Percentiles rank a stretch among this genome's conserved stretches.
Evolutionary conservation across 1,284 basidiomycete genomes (phyloP).

Genomic region (Trametes sp.): DNA sequence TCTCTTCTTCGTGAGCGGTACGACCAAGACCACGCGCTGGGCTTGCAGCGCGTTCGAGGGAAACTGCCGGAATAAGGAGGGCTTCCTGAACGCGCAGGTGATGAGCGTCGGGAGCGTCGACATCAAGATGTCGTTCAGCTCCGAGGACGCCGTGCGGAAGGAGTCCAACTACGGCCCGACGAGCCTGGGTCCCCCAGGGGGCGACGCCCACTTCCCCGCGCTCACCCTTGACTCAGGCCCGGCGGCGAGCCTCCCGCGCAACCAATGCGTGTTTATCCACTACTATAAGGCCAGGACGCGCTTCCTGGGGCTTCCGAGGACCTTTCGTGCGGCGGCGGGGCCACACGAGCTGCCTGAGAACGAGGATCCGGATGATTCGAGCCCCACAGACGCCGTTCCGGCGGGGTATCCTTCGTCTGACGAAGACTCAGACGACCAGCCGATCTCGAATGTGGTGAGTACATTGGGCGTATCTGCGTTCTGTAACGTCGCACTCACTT

Average conservation of each 20-base stretch:
- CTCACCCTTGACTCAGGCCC: no score
- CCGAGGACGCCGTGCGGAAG: background rate
- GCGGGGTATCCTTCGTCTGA: background rate
- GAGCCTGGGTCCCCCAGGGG: background rate
- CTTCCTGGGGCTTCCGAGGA: background rate
- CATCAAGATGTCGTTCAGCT: background rate
- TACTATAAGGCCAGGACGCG: slow-evolving; percentile 26
- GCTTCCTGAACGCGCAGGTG: background rate
- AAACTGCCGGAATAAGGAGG: background rate
- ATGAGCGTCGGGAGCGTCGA: background rate
- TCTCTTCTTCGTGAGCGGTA: slow-evolving; percentile 8
- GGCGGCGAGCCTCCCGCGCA: background rate
- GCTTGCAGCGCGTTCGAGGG: slow-evolving; percentile 10
- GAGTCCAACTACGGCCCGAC: slow-evolving; percentile 16
- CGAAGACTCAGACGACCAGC: background rate
- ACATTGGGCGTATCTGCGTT: background rate
- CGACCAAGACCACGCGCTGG: slow-evolving; percentile 7
- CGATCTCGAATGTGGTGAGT: background rate
- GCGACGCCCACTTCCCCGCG: background rate
- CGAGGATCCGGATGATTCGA: background rate
- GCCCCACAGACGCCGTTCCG: background rate
- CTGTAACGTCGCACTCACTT: background rate
- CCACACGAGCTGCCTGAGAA: slow-evolving; percentile 11
- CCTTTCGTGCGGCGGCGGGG: slow-evolving; percentile 13
- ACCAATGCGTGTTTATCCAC: slow-evolving; percentile 24